Percentiles rank a stretch among this genome's conserved stretches.
Evolutionary conservation across 805 yeast genomes (phyloP).

Genomic region (Naumovozyma castellii): DNA sequence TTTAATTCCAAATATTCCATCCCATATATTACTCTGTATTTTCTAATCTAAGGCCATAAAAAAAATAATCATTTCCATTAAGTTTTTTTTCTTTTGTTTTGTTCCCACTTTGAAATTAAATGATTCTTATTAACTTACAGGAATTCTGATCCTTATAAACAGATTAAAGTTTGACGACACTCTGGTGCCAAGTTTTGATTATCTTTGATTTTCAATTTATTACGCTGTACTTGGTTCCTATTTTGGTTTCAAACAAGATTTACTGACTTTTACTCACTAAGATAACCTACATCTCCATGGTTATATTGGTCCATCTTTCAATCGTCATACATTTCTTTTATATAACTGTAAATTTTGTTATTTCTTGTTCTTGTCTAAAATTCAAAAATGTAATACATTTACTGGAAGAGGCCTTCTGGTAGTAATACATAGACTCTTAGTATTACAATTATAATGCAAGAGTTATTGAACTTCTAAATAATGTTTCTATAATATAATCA

Average conservation of each 20-base stretch:
- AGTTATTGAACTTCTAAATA: too few species aligned
- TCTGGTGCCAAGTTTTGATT: conserved; percentile 11
- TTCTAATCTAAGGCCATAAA: conserved; percentile 26
- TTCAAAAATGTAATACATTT: neutral
- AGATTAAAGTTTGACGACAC: conserved; percentile 12
- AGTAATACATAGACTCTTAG: too few species aligned
- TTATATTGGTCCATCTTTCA: conserved; percentile 56
- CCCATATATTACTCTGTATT: conserved; percentile 21
- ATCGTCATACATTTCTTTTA: conserved; percentile 24
- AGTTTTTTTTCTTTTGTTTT: conserved; percentile 2
- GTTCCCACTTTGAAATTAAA: too few species aligned
- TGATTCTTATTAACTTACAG: too few species aligned
- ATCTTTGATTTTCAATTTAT: neutral
- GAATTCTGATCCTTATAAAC: conserved; percentile 1
- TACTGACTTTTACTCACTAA: conserved; percentile 65
- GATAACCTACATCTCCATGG: conserved; percentile 34
- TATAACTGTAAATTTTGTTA: neutral
- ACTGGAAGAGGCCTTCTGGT: neutral
- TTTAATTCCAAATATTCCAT: conserved; percentile 9
- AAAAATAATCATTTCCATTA: conserved; percentile 5
- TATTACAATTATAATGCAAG: too few species aligned
- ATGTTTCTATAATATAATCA: too few species aligned
- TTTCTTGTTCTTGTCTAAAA: too few species aligned
- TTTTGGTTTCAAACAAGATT: conserved; percentile 74
- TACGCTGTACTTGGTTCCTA: conserved; percentile 41